phyloP scores from a whole-genome alignment of 108 stramenopile genomes.

The Aurantiochytrium sp. region DNA sequence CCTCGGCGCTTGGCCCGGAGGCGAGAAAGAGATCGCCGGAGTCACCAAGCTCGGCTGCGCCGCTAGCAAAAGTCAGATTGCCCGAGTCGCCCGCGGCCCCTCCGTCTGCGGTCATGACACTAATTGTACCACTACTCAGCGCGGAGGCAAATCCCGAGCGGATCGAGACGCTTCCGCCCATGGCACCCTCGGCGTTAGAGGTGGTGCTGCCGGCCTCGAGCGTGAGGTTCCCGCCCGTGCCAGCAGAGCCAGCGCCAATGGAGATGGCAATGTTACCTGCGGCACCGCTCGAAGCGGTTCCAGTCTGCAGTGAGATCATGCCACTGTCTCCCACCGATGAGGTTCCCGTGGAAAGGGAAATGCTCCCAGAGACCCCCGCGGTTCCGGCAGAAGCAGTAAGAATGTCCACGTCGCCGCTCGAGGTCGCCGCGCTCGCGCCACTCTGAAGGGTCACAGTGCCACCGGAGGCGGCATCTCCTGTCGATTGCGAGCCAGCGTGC shows the following conservation, averaged over 20 bases:
- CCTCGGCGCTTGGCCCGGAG: background rate
- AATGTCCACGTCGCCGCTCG: conserved; percentile 28
- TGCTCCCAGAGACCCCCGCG: conserved; percentile 27
- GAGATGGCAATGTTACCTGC: conserved; percentile 32
- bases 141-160: background rate
- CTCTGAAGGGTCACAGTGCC: background rate
- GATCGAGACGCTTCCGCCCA: background rate
- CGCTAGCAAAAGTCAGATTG: background rate
- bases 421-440: background rate
- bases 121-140: background rate
- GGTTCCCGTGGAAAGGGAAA: conserved; percentile 15
- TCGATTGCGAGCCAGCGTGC: background rate
- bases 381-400: conserved; percentile 28
- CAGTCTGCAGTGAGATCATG: conserved; percentile 30
- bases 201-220: background rate
- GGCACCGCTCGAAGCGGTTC: conserved; percentile 17
- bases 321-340: conserved; percentile 40
- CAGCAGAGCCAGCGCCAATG: conserved; percentile 41
- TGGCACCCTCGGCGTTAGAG: background rate
- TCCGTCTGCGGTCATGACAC: background rate
- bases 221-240: conserved; percentile 27
- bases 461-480: background rate
- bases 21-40: background rate
- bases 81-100: background rate
- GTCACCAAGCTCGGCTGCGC: background rate